Conservation (phyloP, 495 filamentous ascomycete species). For the Podospora comata region DNA sequence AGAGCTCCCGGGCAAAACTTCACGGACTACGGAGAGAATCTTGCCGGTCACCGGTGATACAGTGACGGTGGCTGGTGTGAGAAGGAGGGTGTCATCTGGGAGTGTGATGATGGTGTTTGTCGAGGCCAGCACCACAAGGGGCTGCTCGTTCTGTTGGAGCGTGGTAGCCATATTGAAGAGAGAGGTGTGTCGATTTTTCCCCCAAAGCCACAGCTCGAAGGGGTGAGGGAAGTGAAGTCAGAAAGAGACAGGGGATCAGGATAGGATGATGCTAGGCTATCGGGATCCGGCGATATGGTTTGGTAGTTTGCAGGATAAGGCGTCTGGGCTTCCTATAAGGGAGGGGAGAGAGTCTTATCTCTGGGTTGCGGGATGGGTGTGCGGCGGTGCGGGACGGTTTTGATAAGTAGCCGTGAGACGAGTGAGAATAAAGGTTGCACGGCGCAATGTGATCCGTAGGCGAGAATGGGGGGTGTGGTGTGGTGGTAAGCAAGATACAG, state of each 20-base stretch:
- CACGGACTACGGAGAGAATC: slow-evolving; percentile 73
- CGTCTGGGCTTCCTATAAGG: neutral
- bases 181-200: neutral
- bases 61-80: slow-evolving; percentile 68
- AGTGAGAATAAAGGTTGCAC: neutral
- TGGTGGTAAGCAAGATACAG: neutral
- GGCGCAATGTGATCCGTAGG: neutral
- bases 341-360: neutral
- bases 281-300: neutral
- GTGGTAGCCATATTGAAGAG: slow-evolving; percentile 20
- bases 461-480: neutral
- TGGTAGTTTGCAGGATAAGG: slow-evolving; percentile 6
- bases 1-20: slow-evolving; percentile 63
- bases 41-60: slow-evolving; percentile 78
- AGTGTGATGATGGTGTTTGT: slow-evolving; percentile 76
- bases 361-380: neutral
- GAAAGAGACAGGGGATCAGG: neutral
- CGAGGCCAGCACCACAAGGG: slow-evolving; percentile 68
- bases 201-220: neutral
- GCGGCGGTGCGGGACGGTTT: neutral
- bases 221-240: slow-evolving; percentile 2
- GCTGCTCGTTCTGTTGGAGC: slow-evolving; percentile 11
- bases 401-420: neutral
- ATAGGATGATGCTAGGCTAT: neutral
- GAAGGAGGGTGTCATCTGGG: slow-evolving; percentile 50